A percentile compares a stretch with the other conserved stretches of the same genome.
Conservation (phyloP, 2,329 filamentous ascomycete species). For the Pseudocercospora crystallina region DNA sequence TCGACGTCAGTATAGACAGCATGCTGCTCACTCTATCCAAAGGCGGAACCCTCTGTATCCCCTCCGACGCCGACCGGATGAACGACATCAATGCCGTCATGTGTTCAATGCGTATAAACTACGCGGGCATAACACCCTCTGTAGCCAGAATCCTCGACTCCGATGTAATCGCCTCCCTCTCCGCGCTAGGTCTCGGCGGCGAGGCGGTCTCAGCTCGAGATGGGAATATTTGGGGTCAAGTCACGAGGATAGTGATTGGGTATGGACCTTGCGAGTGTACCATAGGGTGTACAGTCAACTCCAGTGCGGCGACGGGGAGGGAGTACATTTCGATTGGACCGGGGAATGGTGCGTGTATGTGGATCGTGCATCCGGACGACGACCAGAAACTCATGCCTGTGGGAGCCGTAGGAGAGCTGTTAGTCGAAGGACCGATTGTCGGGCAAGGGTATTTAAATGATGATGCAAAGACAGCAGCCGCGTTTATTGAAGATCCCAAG, state of each 20-base stretch:
- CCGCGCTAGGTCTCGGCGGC: conserved; percentile 1
- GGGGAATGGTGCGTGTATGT: conserved; percentile 29
- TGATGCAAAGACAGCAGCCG: conserved; percentile 21
- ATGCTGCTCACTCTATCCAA: conserved; percentile 11
- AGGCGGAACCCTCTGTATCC: conserved; percentile 26
- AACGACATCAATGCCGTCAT: too few relatives aligned
- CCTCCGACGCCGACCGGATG: conserved; percentile 14
- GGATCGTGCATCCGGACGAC: conserved; percentile 32
- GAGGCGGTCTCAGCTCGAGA: background rate
- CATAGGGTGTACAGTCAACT: conserved; percentile 3
- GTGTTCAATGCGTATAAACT: conserved; percentile 3
- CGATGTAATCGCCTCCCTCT: background rate
- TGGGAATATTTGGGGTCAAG: conserved; percentile 1
- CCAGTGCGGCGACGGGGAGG: background rate
- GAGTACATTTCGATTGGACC: conserved; percentile 28
- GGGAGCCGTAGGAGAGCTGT: conserved; percentile 40
- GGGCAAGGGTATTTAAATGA: conserved; percentile 44
- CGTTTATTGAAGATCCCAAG: conserved; percentile 29
- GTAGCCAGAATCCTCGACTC: conserved; percentile 8
- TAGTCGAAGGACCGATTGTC: conserved; percentile 48
- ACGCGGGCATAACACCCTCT: conserved; percentile 9
- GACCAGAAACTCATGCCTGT: conserved; percentile 15
- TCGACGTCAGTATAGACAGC: conserved; percentile 18
- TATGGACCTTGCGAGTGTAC: conserved; percentile 5
- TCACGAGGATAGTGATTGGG: background rate